Percentiles rank a stretch among this genome's conserved stretches.
phyloP scores from a whole-genome alignment of 176 grass and related monocot species.

The Bromus sterilis region DNA sequence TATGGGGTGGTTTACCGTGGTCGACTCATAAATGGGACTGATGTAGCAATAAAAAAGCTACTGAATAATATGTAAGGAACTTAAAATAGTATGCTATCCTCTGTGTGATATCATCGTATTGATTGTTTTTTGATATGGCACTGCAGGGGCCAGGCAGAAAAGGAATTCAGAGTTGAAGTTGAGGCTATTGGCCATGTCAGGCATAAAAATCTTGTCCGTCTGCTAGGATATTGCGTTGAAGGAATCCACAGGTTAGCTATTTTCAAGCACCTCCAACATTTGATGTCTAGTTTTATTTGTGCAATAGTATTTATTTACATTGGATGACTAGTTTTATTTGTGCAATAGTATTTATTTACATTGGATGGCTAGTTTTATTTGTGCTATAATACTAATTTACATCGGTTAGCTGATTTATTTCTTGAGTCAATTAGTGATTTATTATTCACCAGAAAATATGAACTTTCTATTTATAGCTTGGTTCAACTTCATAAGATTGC shows the following conservation, averaged over 20 bases:
- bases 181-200: slow-evolving; percentile 16
- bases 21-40: slow-evolving; percentile 12
- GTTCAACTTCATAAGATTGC: neutral
- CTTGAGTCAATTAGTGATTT: neutral
- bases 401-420: neutral
- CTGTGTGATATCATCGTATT: neutral
- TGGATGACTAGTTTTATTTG: neutral
- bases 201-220: slow-evolving; percentile 21
- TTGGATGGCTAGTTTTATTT: neutral
- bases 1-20: slow-evolving; percentile 18
- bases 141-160: slow-evolving; percentile 17
- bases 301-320: neutral
- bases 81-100: neutral
- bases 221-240: slow-evolving; percentile 18
- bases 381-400: neutral
- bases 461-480: neutral
- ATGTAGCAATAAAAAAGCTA: slow-evolving; percentile 12
- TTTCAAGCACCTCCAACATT: neutral
- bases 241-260: slow-evolving; percentile 19
- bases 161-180: slow-evolving; percentile 18
- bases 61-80: slow-evolving; percentile 21
- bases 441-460: neutral
- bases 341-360: neutral
- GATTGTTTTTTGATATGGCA: neutral
- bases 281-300: neutral